phyloP scores from a whole-genome alignment of 2,329 filamentous ascomycete species.

The Sarocladium brachiariae region DNA sequence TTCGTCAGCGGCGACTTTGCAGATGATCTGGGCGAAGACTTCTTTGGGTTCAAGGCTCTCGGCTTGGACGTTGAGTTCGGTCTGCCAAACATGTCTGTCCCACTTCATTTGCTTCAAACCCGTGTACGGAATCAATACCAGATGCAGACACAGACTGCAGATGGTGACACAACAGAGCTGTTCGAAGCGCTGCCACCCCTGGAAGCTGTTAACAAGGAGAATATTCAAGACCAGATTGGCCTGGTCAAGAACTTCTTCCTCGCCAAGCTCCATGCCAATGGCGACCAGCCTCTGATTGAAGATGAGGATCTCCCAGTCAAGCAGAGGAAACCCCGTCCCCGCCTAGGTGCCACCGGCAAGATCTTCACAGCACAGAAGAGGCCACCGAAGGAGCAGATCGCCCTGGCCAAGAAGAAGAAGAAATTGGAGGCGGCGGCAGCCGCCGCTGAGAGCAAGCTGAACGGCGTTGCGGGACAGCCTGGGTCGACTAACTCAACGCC shows the following conservation, averaged over 20 bases:
- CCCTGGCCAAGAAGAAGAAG: slow-evolving; percentile 81
- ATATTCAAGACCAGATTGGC: slow-evolving; percentile 72
- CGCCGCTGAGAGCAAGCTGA: slow-evolving; percentile 38
- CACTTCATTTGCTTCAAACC: slow-evolving; percentile 87
- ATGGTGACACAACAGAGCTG: slow-evolving; percentile 50
- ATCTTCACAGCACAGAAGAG: slow-evolving; percentile 80
- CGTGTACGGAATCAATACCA: slow-evolving; percentile 82
- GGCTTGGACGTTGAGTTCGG: slow-evolving; percentile 89
- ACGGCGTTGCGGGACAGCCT: slow-evolving; percentile 23
- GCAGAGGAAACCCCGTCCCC: slow-evolving; percentile 69
- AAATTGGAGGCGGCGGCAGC: slow-evolving; percentile 58
- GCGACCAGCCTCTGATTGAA: slow-evolving; percentile 74
- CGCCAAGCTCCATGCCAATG: slow-evolving; percentile 77
- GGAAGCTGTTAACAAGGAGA: slow-evolving; percentile 73
- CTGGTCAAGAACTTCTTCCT: slow-evolving; percentile 89
- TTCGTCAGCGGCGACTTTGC: slow-evolving; percentile 96
- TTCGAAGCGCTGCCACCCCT: slow-evolving; percentile 63
- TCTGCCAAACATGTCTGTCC: slow-evolving; percentile 79
- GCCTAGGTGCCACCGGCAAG: slow-evolving; percentile 67
- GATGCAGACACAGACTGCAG: slow-evolving; percentile 60
- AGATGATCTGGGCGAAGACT: slow-evolving; percentile 95
- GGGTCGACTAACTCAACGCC: slow-evolving; percentile 32
- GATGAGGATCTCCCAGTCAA: slow-evolving; percentile 93
- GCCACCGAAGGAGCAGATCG: slow-evolving; percentile 73
- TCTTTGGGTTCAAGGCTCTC: slow-evolving; percentile 95